A percentile compares a stretch with the other conserved stretches of the same genome.
These are phyloP conservation scores for Trichomonas tenax DNA, from an alignment of 208 protist species.

Conservation along the genomic window DNA sequence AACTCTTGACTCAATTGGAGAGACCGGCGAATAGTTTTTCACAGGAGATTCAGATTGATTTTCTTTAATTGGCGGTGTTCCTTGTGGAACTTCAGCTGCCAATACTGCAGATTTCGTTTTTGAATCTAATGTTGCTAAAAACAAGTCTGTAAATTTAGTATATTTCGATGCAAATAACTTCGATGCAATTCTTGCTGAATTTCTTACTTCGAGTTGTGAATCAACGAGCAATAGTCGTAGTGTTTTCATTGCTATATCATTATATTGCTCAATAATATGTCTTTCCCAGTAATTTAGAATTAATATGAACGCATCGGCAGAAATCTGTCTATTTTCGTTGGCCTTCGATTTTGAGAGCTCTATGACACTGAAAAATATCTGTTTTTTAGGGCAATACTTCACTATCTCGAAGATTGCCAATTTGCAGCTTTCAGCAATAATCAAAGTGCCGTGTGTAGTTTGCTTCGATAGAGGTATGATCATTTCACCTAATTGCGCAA, in stretches of 20 bases:
- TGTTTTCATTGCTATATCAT: neutral
- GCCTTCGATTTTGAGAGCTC: neutral
- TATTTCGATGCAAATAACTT: neutral
- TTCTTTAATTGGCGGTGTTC: neutral
- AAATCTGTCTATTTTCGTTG: neutral
- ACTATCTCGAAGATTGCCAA: neutral
- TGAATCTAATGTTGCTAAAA: neutral
- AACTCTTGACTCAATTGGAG: neutral
- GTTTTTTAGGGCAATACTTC: neutral
- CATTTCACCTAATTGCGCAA: neutral
- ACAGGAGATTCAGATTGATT: neutral
- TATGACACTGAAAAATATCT: neutral
- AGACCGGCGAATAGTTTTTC: neutral
- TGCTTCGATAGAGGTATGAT: neutral
- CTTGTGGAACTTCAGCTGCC: neutral
- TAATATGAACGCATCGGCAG: neutral
- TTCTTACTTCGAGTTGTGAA: neutral
- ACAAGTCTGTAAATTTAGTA: neutral
- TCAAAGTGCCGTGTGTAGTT: neutral
- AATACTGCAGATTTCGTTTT: neutral
- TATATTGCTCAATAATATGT: neutral
- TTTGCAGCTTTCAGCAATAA: conserved; percentile 5
- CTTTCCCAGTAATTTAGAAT: neutral
- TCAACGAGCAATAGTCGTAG: neutral
- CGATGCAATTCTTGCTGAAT: neutral